Evolutionary conservation across 352 stramenopile species (phyloP).

Genomic region (Pythium folliculosum): DNA sequence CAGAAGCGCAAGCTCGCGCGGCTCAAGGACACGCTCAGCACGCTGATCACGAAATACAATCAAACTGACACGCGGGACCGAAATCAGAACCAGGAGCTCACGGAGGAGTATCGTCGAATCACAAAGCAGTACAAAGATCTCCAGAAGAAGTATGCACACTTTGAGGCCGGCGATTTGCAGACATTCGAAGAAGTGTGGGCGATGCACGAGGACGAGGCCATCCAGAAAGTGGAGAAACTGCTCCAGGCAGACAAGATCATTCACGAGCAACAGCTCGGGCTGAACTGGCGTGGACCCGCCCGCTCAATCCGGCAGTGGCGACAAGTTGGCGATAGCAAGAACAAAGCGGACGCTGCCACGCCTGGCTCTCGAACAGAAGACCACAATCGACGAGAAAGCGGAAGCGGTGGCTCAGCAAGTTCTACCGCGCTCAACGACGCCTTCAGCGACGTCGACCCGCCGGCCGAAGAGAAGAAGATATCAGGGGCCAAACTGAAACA

Average conservation of each 20-base stretch:
- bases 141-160: slow-evolving; percentile 94
- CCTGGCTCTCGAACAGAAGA: slow-evolving; percentile 10
- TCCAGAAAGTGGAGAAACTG: slow-evolving; percentile 84
- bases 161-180: slow-evolving; percentile 86
- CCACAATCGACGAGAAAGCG: slow-evolving; percentile 7
- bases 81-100: slow-evolving; percentile 92
- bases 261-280: slow-evolving; percentile 90
- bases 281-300: slow-evolving; percentile 65
- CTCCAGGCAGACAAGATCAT: slow-evolving; percentile 90
- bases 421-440: slow-evolving; percentile 38
- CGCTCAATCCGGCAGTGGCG: slow-evolving; percentile 58
- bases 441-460: slow-evolving; percentile 53
- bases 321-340: slow-evolving; percentile 37
- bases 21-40: slow-evolving; percentile 91
- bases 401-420: slow-evolving; percentile 9
- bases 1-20: slow-evolving; percentile 93
- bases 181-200: slow-evolving; percentile 90
- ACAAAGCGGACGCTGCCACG: slow-evolving; percentile 17
- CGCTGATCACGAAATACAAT: slow-evolving; percentile 91
- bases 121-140: slow-evolving; percentile 96
- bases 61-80: slow-evolving; percentile 87
- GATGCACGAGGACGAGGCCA: slow-evolving; percentile 92
- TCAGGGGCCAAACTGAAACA: slow-evolving; percentile 84
- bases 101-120: slow-evolving; percentile 91
- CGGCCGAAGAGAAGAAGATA: slow-evolving; percentile 56